Evolutionary conservation across 2,329 filamentous ascomycete species (phyloP).

Genomic region (Calycina herbarum): DNA sequence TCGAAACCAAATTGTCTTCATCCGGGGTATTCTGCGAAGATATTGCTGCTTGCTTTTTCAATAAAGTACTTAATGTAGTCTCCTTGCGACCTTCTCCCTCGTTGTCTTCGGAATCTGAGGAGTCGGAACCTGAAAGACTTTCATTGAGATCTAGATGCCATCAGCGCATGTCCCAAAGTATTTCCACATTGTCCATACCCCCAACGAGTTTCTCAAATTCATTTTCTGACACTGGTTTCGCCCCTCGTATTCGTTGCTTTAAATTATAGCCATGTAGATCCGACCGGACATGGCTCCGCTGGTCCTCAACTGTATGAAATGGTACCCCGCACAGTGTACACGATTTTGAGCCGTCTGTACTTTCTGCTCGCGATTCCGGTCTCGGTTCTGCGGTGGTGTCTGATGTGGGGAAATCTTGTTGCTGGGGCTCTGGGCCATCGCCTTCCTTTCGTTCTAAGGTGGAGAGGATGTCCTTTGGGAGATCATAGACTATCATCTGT

Average conservation of each 20-base stretch:
- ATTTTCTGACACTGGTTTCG: constrained; percentile 68
- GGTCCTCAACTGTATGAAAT: constrained; percentile 74
- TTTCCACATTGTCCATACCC: constrained; percentile 26
- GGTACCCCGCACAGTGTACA: constrained; percentile 77
- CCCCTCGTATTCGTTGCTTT: constrained; percentile 82
- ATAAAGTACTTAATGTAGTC: constrained; percentile 69
- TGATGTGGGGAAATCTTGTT: constrained; percentile 30
- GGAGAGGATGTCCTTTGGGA: constrained; percentile 39
- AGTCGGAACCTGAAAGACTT: constrained; percentile 83
- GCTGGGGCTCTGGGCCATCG: constrained; percentile 25
- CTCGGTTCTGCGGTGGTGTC: constrained; percentile 37
- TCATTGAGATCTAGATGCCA: constrained; percentile 69
- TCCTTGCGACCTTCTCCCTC: constrained; percentile 57
- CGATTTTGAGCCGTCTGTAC: constrained; percentile 64
- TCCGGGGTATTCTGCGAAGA: constrained; percentile 47
- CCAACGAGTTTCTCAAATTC: constrained; percentile 88
- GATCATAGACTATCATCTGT: constrained; percentile 35
- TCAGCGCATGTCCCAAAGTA: background rate
- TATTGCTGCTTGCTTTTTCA: constrained; percentile 81
- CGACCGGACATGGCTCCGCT: constrained; percentile 82
- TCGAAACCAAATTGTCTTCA: constrained; percentile 48
- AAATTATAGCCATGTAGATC: constrained; percentile 94
- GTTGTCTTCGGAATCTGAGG: constrained; percentile 69
- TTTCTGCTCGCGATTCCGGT: constrained; percentile 40
- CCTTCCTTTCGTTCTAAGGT: constrained; percentile 38